Base-by-base conservation (phyloP, 2,329 filamentous ascomycete genomes). In the Colletotrichum sp. region DNA sequence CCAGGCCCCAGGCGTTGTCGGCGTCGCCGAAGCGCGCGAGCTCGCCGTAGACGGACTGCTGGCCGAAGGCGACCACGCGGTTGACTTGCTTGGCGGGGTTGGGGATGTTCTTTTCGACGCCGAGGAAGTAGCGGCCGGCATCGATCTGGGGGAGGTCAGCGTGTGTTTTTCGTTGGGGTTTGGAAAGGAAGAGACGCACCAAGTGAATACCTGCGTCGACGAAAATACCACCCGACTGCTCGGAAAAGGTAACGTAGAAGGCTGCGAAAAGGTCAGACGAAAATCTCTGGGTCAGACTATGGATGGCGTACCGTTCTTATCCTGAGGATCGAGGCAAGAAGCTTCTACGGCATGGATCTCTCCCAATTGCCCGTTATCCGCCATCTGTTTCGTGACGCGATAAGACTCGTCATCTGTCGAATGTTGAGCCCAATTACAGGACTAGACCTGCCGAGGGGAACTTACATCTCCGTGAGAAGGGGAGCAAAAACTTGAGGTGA, bases 1-100 rank as follows among this genome's bases (percentile, higher is more conserved):
- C 81, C 9, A 84, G 75, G 4, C 79, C 83, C 69, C 82, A 80
- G 8, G 80, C 83, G 69, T 84, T 85, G 76, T 84, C 83, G 13
- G 73, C 77, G 74, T 81, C 79, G 43, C 43, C 43, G 10, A 52
- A 21, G 16, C n/a, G n/a, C 2, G 43, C 43, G 43, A 52, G 43
- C 43, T 21, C 43, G 43, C n/a, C 18, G 43, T 21, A 52, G n/a
- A 52, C 43, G 1, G 43, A 52, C 10, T 52, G 43, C 43, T 52
- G 43, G 43, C 43, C 43, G 43, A 52, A 52, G 10, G 43, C 43
- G 10, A 52, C 43, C 0, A 52, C 43, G 43, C 43, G 43, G 43
- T 52, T 21, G 43, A 52, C 43, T 4, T 52, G 43, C 43, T 52
- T 52, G n/a, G 43, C n/a, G n/a, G 43, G 43, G 43, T 52, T 52